Base-by-base conservation (phyloP, 2,329 filamentous ascomycete species). In the Lojkania enalia region DNA sequence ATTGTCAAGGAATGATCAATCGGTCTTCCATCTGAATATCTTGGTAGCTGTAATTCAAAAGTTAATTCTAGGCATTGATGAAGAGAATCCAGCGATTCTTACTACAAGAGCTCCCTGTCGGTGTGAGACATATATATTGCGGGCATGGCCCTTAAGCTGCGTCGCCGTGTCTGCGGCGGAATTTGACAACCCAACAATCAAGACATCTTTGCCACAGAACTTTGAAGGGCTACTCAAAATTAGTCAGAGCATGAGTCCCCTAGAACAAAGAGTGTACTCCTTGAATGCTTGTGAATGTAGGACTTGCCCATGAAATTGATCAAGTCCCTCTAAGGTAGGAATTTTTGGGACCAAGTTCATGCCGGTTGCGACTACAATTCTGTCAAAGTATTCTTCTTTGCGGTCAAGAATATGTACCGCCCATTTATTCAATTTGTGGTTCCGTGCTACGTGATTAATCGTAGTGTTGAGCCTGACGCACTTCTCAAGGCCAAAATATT, bases 121-220 rank as follows among this genome's bases (percentile, higher is more conserved):
- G 38, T 63, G 58, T 4, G 58, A 53, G 27, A 61, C 39, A 18
- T 57, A 62, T 3, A 61, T 40, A 23, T 59, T 54, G 19, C 45
- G 35, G 20, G 58, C 57, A n/a, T 48, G 18, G 13, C 49, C 50
- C 6, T 49, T 55, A 1, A 61, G 52, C 12, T 58, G 48, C 0
- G 55, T 57, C 4, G 55, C 49, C n/a, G 54, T 56, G 32, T 64
- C 59, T 21, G 57, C 59, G 6, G 58, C 59, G 14, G 53, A 58
- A 20, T 64, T 60, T 5, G 56, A 54, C 19, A 62, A 60, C 3
- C 58, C 59, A 3, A 63, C 51, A 4, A 63, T 54, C 49, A 63
- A 46, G 25, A 63, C 54, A 42, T 44, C 44, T 16, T 54, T 59
- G 4, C 45, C 39, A 5, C 20, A 6, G 14, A 49, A 58, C 3